These are phyloP conservation scores for Tephrocybe sp. DNA, from an alignment of 768 basidiomycete genomes.

Conservation along the genomic window DNA sequence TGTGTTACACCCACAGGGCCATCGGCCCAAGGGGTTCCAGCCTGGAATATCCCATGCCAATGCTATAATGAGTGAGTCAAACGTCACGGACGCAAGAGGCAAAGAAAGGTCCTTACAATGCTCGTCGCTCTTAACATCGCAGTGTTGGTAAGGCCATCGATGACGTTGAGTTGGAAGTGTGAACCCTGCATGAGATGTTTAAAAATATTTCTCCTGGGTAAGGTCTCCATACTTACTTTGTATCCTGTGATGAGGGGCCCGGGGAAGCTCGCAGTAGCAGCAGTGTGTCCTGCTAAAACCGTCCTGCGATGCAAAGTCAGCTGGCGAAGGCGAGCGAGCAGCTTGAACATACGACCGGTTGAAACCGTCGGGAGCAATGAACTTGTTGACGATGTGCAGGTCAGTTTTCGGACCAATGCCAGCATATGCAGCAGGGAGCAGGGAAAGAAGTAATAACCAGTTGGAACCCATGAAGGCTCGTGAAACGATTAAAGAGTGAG, in stretches of 20 bases:
- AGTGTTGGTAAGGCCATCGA: slow-evolving; percentile 18
- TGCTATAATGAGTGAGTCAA: slow-evolving; percentile 17
- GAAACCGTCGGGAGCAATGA: slow-evolving; percentile 51
- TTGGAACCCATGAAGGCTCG: too few species aligned
- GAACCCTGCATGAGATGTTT: slow-evolving; percentile 14
- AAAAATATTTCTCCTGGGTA: background rate
- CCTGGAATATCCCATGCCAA: slow-evolving; percentile 50
- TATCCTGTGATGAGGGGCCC: slow-evolving; percentile 26
- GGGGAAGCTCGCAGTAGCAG: slow-evolving; percentile 20
- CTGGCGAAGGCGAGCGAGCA: slow-evolving; percentile 1
- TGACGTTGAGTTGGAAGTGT: slow-evolving; percentile 21
- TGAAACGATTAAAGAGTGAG: too few species aligned
- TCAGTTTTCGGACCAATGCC: slow-evolving; percentile 27
- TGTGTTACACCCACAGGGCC: slow-evolving; percentile 37
- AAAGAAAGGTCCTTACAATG: slow-evolving; percentile 16
- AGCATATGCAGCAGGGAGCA: slow-evolving; percentile 11
- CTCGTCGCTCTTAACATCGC: slow-evolving; percentile 22
- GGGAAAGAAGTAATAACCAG: background rate
- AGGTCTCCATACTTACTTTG: slow-evolving; percentile 18
- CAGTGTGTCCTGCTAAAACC: too few species aligned
- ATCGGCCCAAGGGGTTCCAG: slow-evolving; percentile 30
- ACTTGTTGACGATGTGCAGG: slow-evolving; percentile 37
- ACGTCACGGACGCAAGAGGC: too few species aligned
- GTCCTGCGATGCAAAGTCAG: too few species aligned
- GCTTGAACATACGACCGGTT: slow-evolving; percentile 25